Conservation (phyloP, 371 early-diverging fungal species). For the Smittium culicis region DNA sequence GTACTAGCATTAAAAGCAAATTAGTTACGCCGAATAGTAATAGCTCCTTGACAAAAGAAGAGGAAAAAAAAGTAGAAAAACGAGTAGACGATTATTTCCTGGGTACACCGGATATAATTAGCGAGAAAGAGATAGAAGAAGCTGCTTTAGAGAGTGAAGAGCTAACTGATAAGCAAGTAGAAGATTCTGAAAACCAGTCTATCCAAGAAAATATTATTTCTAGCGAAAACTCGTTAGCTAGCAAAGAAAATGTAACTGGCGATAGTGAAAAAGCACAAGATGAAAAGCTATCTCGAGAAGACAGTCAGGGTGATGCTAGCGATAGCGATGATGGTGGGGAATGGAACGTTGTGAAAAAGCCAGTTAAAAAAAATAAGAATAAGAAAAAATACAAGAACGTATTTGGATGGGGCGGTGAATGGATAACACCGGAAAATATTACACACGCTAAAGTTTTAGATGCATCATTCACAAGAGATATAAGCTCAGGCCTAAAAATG, state of each 20-base stretch:
- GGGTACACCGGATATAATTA: neutral
- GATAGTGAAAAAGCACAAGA: neutral
- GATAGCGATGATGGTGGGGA: conserved; percentile 32
- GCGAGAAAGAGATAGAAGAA: conserved; percentile 5
- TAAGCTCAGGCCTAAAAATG: conserved; percentile 19
- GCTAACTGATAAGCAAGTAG: neutral
- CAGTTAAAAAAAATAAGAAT: conserved; percentile 14
- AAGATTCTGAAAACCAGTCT: neutral
- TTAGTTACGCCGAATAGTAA: neutral
- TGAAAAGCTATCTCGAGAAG: neutral
- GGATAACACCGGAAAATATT: conserved; percentile 90
- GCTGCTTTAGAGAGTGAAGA: conserved; percentile 1
- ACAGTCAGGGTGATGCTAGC: neutral
- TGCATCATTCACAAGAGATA: conserved; percentile 32
- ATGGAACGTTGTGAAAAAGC: conserved; percentile 22
- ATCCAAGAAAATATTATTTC: neutral
- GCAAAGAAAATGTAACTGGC: neutral
- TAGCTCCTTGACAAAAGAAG: neutral
- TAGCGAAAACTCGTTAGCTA: too few relatives aligned
- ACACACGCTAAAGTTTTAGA: conserved; percentile 27
- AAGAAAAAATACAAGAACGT: conserved; percentile 16
- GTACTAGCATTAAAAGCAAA: neutral
- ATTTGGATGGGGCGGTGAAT: conserved; percentile 43
- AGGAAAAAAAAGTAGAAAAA: conserved; percentile 14
- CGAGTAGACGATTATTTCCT: neutral